Conservation (phyloP, 176 grass and related monocot genomes). For the Stipa capillata region DNA sequence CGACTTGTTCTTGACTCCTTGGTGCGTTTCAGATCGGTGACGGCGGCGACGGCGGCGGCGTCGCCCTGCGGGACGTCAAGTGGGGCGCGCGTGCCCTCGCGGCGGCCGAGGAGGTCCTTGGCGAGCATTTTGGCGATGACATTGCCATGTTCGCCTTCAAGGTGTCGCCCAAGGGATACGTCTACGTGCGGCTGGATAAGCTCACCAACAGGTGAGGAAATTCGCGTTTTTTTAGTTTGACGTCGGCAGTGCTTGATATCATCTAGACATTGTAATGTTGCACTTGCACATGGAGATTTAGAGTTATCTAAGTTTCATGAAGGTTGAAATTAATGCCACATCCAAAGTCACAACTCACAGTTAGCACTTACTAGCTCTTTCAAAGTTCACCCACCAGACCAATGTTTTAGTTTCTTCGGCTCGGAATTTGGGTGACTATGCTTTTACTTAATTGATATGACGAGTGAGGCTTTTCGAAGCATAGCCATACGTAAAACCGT, state of each 20-base stretch:
- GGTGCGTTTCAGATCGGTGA: slow-evolving; percentile 63
- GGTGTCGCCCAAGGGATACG: slow-evolving; percentile 82
- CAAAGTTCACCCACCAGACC: background rate
- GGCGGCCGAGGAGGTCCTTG: slow-evolving; percentile 53
- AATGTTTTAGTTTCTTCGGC: background rate
- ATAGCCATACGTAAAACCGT: no score
- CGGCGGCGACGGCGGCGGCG: slow-evolving; percentile 69
- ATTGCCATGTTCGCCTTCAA: slow-evolving; percentile 78
- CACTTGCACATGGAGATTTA: background rate
- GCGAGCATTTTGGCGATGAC: slow-evolving; percentile 52
- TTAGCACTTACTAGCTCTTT: no score
- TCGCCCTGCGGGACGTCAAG: slow-evolving; percentile 46
- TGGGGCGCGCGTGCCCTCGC: slow-evolving; percentile 60
- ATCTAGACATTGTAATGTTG: background rate
- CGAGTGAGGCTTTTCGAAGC: background rate
- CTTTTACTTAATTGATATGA: background rate
- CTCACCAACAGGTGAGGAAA: slow-evolving; percentile 34
- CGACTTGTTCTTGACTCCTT: background rate
- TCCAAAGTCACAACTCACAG: background rate
- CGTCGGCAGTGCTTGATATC: background rate
- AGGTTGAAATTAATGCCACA: background rate
- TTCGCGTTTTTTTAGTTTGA: background rate
- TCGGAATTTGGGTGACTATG: background rate
- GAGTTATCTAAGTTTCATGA: background rate
- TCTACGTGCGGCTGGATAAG: slow-evolving; percentile 87